phyloP scores from a whole-genome alignment of 1,284 basidiomycete species.

The Testicularia cyperi region DNA sequence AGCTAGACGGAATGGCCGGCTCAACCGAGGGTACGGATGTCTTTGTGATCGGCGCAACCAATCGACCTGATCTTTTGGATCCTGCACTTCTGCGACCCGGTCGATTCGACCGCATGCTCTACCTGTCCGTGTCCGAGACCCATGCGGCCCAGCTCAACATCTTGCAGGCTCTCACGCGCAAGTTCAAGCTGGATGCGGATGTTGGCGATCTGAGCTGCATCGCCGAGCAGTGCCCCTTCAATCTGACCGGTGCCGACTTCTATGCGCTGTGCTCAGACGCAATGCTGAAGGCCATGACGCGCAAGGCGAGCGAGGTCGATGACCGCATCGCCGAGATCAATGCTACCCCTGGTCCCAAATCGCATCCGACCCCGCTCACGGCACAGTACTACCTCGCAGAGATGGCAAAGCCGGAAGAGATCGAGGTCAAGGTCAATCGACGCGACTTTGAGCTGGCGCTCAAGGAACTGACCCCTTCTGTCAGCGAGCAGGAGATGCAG shows the following conservation, averaged over 20 bases:
- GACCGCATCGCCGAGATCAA: slow-evolving; percentile 31
- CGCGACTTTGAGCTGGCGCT: slow-evolving; percentile 79
- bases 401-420: slow-evolving; percentile 73
- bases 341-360: slow-evolving; percentile 49
- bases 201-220: slow-evolving; percentile 69
- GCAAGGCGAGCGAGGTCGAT: slow-evolving; percentile 77
- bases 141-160: slow-evolving; percentile 85
- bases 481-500: slow-evolving; percentile 83
- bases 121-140: slow-evolving; percentile 86
- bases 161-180: slow-evolving; percentile 84
- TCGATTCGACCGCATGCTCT: slow-evolving; percentile 95
- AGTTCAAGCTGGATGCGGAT: slow-evolving; percentile 77
- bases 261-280: slow-evolving; percentile 97
- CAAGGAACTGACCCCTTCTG: slow-evolving; percentile 76
- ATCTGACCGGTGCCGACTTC: slow-evolving; percentile 80
- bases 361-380: slow-evolving; percentile 74
- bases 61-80: slow-evolving; percentile 63
- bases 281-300: slow-evolving; percentile 89
- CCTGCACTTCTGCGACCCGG: slow-evolving; percentile 62
- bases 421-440: slow-evolving; percentile 73
- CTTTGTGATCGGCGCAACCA: slow-evolving; percentile 63
- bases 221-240: slow-evolving; percentile 80
- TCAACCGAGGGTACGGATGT: slow-evolving; percentile 61
- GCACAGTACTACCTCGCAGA: slow-evolving; percentile 90
- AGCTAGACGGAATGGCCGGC: slow-evolving; percentile 62